Conservation (phyloP, 2,329 filamentous ascomycete species). For the Lachnellula suecica region DNA sequence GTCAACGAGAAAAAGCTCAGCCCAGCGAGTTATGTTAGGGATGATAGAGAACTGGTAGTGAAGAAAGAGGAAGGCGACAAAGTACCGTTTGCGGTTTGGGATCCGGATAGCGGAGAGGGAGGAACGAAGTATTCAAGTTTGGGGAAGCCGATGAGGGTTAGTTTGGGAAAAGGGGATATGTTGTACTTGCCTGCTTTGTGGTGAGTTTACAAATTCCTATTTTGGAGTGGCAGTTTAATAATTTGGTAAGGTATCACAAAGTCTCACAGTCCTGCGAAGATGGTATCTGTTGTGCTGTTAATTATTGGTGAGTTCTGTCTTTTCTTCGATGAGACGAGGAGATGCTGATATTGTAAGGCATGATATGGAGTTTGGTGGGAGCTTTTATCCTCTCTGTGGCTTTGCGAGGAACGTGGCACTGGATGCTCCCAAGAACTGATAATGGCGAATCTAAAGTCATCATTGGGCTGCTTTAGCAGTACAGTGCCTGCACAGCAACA, state of each 20-base stretch:
- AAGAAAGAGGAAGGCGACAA: conserved; percentile 33
- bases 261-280: conserved; percentile 72
- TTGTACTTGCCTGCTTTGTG: conserved; percentile 80
- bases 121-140: conserved; percentile 59
- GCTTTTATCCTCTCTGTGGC: conserved; percentile 55
- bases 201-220: conserved; percentile 42
- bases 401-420: conserved; percentile 25
- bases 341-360: conserved; percentile 52
- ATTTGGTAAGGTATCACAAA: conserved; percentile 67
- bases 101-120: conserved; percentile 49
- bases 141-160: conserved; percentile 63
- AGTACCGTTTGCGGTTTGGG: conserved; percentile 73
- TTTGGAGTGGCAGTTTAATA: neutral
- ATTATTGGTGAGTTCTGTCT: conserved; percentile 65
- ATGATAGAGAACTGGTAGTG: neutral
- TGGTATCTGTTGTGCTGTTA: conserved; percentile 74
- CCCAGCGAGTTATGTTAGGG: conserved; percentile 55
- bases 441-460: too few species aligned
- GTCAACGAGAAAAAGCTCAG: conserved; percentile 62
- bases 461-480: too few species aligned
- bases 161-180: conserved; percentile 73
- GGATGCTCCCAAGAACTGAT: neutral
- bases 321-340: neutral
- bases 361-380: conserved; percentile 74
- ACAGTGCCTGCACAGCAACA: too few species aligned